Evolutionary conservation across 768 basidiomycete species (phyloP), one percentile per base, ranked within the genome.

Genomic region (Clathrus columnatus): DNA sequence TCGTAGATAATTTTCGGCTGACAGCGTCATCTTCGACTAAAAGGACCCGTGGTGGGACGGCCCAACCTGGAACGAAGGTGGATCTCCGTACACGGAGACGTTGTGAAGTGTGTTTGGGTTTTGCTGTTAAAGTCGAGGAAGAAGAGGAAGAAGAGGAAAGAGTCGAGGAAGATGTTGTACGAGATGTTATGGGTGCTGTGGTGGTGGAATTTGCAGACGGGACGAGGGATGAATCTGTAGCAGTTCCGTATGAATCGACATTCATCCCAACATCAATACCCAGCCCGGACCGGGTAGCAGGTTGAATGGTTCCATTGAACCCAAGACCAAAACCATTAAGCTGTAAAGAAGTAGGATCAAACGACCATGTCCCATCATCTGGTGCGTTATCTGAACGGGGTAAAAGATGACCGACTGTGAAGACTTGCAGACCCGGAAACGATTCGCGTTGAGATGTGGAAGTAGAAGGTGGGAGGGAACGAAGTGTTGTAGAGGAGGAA

Each of bases 1-100:
- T 96, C 75, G 83, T 87, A 59, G 87, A 85, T 56, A 98, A 70
- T 65, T 84, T 85, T 56, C 94, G 71, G 67, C 86, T 92, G 24
- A 98, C 92, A 4, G 85, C 85, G 64, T 98, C 95, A 68, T 98
- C 95, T 68, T 98, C 95, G 8, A 98, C 95, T 7, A 98, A 78
- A 50, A 97, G 68, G 54, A 98, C 93, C 0, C 88, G 74, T 4
- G 95, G 95, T 0, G 91, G 87, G 0, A 92, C 87, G 0, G 89
- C 86, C 91, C 91, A 94, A 1, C 85, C 88, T 0, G 91, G 91
- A 0, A 91, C 87, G 61, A 86, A 90, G 53, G 87, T 85, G 57
- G 85, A 83, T 45, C 87, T 70, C 7, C 90, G 74, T 27, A 89
- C 84, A 4, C 85, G 78, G 26, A 89, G 64, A 6, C 50, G 61